Evolutionary conservation across 345 rosid species (phyloP).

Genomic region (Eucalyptus cloeziana): DNA sequence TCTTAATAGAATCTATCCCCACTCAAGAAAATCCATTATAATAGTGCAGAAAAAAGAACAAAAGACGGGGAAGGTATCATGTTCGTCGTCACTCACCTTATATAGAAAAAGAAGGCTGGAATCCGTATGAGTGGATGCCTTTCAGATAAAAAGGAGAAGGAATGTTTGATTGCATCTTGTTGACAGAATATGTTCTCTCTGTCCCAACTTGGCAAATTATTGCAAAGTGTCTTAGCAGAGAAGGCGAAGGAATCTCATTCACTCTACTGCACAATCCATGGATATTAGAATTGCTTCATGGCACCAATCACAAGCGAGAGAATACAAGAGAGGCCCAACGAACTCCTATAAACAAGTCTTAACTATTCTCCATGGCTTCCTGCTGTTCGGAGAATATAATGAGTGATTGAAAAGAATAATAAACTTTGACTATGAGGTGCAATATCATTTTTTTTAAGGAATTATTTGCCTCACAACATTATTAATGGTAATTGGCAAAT

Average conservation of each 20-base stretch:
- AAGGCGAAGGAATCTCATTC: neutral
- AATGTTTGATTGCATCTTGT: neutral
- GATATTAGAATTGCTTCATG: neutral
- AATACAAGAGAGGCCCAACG: neutral
- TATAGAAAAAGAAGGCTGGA: neutral
- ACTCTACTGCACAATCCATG: neutral
- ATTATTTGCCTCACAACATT: no score
- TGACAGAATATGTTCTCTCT: neutral
- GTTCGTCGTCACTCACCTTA: neutral
- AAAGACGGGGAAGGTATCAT: neutral
- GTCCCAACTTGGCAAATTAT: neutral
- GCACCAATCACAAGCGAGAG: neutral
- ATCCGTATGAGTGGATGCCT: neutral
- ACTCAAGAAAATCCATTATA: neutral
- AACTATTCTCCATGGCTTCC: neutral
- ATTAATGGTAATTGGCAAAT: accelerated
- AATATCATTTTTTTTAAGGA: accelerated
- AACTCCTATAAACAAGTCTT: neutral
- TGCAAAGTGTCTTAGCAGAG: neutral
- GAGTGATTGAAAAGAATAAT: no score
- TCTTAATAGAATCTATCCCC: neutral
- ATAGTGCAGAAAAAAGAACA: neutral
- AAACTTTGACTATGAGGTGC: accelerated
- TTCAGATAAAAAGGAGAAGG: neutral
- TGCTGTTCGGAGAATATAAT: no score